phyloP scores from a whole-genome alignment of 331 rosid genomes.

The Telfairia occidentalis region DNA sequence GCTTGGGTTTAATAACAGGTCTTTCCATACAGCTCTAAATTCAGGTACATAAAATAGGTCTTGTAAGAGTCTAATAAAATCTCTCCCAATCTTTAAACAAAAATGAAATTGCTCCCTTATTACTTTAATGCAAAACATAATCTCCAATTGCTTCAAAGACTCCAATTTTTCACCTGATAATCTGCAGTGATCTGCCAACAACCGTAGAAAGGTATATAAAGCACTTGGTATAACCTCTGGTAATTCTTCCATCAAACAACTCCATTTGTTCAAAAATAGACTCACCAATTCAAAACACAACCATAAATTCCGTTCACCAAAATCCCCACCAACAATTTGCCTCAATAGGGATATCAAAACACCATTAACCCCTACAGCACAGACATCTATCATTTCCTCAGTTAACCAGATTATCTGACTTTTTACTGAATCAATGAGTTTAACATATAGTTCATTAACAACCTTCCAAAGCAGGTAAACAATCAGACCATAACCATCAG shows the following conservation, averaged over 20 bases:
- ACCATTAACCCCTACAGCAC: constrained; percentile 34
- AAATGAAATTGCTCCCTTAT: constrained; percentile 45
- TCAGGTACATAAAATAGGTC: constrained; percentile 52
- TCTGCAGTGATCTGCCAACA: constrained; percentile 54
- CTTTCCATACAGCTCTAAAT: constrained; percentile 46
- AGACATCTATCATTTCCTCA: constrained; percentile 39
- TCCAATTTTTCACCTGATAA: constrained; percentile 24
- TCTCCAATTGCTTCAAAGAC: constrained; percentile 39
- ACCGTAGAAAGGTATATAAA: constrained; percentile 46
- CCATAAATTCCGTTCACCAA: constrained; percentile 42
- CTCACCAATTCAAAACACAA: constrained; percentile 36
- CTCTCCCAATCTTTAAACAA: constrained; percentile 65
- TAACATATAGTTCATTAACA: constrained; percentile 36
- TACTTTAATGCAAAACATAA: constrained; percentile 46
- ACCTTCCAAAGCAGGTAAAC: constrained; percentile 23
- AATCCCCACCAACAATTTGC: constrained; percentile 58
- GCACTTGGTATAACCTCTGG: constrained; percentile 43
- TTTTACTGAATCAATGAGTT: constrained; percentile 34
- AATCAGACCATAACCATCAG: constrained; percentile 46
- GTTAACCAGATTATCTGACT: constrained; percentile 44
- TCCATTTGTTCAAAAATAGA: constrained; percentile 36
- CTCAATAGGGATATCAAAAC: constrained; percentile 45
- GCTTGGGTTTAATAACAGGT: constrained; percentile 33
- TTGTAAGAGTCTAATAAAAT: constrained; percentile 52
- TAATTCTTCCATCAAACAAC: constrained; percentile 32